Percentiles rank a stretch among this genome's conserved stretches.
Conservation (phyloP, 2,329 filamentous ascomycete species). For the Aaosphaeria pasadenensis region DNA sequence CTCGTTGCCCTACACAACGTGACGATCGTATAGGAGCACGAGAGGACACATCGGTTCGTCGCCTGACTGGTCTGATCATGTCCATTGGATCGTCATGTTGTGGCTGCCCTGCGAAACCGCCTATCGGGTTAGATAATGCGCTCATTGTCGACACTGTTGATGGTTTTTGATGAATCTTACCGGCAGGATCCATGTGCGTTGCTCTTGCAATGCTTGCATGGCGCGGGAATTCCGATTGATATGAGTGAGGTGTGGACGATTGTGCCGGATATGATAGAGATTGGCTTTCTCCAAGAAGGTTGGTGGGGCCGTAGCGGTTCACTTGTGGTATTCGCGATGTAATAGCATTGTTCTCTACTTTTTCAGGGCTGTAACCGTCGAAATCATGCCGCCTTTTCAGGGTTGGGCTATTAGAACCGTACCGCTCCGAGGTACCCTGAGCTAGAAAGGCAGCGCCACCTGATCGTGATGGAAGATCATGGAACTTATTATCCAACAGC, state of each 20-base stretch:
- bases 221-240: constrained; percentile 19
- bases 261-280: constrained; percentile 21
- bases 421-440: constrained; percentile 18
- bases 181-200: constrained; percentile 17
- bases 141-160: constrained; percentile 20
- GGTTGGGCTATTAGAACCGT: constrained; percentile 30
- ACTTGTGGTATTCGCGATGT: constrained; percentile 24
- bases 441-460: constrained; percentile 13
- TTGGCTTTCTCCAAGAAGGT: constrained; percentile 16
- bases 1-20: constrained; percentile 40
- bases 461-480: constrained; percentile 21
- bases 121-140: constrained; percentile 17
- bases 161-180: constrained; percentile 17
- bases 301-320: constrained; percentile 21
- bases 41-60: constrained; percentile 31
- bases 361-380: constrained; percentile 25
- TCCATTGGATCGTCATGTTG: constrained; percentile 30
- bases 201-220: constrained; percentile 19
- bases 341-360: constrained; percentile 24
- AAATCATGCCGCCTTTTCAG: constrained; percentile 36
- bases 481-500: constrained; percentile 30
- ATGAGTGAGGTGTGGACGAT: constrained; percentile 16
- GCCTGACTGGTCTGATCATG: constrained; percentile 24
- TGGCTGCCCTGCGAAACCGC: constrained; percentile 11
- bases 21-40: constrained; percentile 31